Evolutionary conservation across 345 rosid genomes (phyloP).

Genomic region (Mercurialis annua): DNA sequence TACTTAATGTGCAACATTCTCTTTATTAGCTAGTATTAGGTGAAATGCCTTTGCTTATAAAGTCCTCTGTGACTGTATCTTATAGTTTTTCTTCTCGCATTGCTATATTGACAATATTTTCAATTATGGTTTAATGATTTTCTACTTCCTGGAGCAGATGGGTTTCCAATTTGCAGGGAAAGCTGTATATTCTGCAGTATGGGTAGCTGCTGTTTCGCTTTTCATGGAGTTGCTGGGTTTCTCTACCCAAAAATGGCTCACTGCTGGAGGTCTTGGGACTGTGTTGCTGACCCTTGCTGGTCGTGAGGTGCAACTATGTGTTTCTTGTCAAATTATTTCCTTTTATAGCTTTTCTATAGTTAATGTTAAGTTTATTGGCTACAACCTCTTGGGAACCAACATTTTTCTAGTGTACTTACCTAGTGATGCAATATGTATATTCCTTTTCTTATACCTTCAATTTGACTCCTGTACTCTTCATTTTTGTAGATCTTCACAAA

Average conservation of each 20-base stretch:
- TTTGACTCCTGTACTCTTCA: constrained; percentile 4
- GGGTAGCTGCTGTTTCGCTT: constrained; percentile 90
- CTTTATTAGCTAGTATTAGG: background rate
- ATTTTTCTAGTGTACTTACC: background rate
- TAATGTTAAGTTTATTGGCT: background rate
- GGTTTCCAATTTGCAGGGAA: constrained; percentile 89
- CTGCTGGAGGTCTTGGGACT: constrained; percentile 98
- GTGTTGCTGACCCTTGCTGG: constrained; percentile 97
- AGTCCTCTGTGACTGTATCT: background rate
- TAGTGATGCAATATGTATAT: background rate
- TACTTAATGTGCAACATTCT: background rate
- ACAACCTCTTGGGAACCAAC: background rate
- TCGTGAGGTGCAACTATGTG: constrained; percentile 59
- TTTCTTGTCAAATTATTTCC: background rate
- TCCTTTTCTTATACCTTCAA: background rate
- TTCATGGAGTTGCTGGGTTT: constrained; percentile 96
- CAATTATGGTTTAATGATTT: background rate
- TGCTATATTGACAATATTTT: background rate
- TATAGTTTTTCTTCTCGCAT: no score
- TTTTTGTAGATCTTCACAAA: constrained; percentile 80
- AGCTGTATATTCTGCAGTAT: constrained; percentile 82
- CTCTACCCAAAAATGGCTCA: constrained; percentile 91
- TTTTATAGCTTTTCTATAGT: background rate
- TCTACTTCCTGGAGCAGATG: constrained; percentile 54
- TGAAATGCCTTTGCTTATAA: background rate